Conservation (phyloP, 163 green algal genomes). For the Chlorella variabilis region DNA sequence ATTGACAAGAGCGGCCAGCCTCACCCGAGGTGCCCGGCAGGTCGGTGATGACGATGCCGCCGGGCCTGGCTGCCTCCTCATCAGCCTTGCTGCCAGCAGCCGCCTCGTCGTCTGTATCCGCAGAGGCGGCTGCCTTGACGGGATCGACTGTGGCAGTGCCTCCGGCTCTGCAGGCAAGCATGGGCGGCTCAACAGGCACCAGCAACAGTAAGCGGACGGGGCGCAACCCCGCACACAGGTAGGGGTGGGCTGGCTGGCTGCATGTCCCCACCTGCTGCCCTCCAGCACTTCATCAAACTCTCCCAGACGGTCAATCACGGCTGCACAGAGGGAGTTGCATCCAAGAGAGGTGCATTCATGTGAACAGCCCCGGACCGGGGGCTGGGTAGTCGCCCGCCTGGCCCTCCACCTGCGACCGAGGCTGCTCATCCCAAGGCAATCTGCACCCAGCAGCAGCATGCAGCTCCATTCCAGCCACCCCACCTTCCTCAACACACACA, state of each 20-base stretch:
- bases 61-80: not conserved
- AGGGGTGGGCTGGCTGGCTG: too few species aligned
- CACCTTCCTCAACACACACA: not conserved
- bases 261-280: conserved; percentile 18
- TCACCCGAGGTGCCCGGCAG: conserved; percentile 16
- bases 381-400: too few species aligned
- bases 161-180: not conserved
- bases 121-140: not conserved
- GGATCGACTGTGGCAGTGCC: conserved; percentile 12
- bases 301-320: conserved; percentile 93
- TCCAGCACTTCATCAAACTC: conserved; percentile 86
- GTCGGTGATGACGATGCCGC: conserved; percentile 7
- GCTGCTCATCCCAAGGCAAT: too few species aligned
- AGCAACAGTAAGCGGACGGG: not conserved
- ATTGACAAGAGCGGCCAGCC: not conserved
- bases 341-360: not conserved
- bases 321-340: conserved; percentile 33
- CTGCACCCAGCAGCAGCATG: too few species aligned
- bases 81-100: not conserved
- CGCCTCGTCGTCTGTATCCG: not conserved
- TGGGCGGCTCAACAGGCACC: too few species aligned
- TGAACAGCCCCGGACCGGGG: too few species aligned
- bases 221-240: too few species aligned
- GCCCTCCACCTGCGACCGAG: too few species aligned
- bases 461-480: too few species aligned